Evolutionary conservation across 2,329 filamentous ascomycete species (phyloP), one percentile per base, ranked within the genome.

Genomic region (Xylaria arbuscula): DNA sequence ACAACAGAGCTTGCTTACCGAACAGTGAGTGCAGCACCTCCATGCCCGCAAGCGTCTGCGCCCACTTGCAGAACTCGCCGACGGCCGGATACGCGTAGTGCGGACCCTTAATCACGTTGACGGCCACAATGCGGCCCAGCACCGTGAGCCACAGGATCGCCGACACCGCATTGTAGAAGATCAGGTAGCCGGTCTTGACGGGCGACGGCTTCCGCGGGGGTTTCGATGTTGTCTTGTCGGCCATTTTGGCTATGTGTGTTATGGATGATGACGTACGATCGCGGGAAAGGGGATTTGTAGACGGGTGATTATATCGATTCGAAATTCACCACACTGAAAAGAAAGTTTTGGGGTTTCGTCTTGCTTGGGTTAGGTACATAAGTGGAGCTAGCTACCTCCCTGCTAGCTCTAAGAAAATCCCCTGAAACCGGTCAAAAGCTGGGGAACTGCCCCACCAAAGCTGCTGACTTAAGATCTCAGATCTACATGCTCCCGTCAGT

Each of bases 141-240:
- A 98, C 90, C 19, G 88, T 87, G 48, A 87, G 82, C 96, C 96
- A 99, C 62, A 95, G 87, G 24, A 89, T 78, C 69, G 93, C 88
- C 62, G 91, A 97, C 72, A 90, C 77, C 75, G 89, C 86, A 82
- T 98, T 98, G 87, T 98, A 99, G 74, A 90, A 83, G 77, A 94
- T 86, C 62, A 98, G 89, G 83, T 98, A 97, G 77, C 82, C 83
- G 64, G 83, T 86, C 79, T 88, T 90, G 70, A 84, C 75, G 69
- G 82, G 81, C 62, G 82, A 83, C 40, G 82, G 71, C 55, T 77
- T 74, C 69, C 70, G 74, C n/a, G 68, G 69, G 51, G 76, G 70
- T 47, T 74, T 73, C n/a, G 68, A 6, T 53, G 64, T 45, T 34
- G 67, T 62, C 65, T 62, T 67, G 47, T 73, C 72, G 67, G 72